Conservation (phyloP, 129 eudicot species). For the Heracleum sosnowskyi region DNA sequence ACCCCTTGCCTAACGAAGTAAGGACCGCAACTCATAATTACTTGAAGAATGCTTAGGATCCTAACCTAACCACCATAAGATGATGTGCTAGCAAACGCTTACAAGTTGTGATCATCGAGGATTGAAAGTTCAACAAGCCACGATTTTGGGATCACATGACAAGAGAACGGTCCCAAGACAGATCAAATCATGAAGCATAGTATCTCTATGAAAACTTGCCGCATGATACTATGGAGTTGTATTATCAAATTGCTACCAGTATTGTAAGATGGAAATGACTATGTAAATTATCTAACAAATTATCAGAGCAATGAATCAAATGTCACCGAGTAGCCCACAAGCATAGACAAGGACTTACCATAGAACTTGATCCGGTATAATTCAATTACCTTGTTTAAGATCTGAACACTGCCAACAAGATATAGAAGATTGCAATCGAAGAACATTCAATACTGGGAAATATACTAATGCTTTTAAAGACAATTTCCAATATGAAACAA, state of each 20-base stretch:
- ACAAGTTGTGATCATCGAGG: not conserved
- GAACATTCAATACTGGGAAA: slow-evolving; percentile 2
- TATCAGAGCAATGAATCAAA: not conserved
- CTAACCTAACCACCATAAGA: not conserved
- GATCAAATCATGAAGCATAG: no score
- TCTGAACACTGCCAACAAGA: not conserved
- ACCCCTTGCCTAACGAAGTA: not conserved
- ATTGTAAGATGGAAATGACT: no score
- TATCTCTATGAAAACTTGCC: no score
- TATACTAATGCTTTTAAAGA: not conserved
- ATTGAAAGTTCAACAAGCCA: no score
- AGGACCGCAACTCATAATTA: not conserved
- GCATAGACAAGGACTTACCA: not conserved
- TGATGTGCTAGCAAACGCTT: not conserved
- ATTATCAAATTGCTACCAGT: no score
- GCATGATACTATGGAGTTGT: no score
- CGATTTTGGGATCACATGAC: no score
- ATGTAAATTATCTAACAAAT: no score
- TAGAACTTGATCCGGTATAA: not conserved
- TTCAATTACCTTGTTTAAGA: not conserved
- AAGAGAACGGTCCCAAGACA: no score
- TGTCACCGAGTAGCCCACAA: not conserved
- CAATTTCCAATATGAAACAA: slow-evolving; percentile 19
- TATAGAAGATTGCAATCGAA: not conserved
- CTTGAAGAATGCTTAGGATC: no score